Percentiles rank a stretch among this genome's conserved stretches.
Evolutionary conservation across 768 basidiomycete genomes (phyloP).

Genomic region (Tylopilus plumbeoviolaceoides): DNA sequence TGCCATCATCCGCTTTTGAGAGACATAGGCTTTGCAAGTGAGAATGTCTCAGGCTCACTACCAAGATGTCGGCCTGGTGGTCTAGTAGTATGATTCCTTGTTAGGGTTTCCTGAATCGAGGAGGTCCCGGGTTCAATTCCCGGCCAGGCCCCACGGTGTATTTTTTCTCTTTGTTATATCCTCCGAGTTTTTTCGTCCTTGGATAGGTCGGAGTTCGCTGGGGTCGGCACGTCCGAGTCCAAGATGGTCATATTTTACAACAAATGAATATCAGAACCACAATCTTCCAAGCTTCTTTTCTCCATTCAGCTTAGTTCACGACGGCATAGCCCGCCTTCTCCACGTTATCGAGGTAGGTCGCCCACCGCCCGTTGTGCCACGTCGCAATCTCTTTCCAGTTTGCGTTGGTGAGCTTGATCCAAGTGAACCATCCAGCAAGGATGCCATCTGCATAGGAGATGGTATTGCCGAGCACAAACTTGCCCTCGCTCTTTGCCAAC

Average conservation of each 20-base stretch:
- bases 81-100: conserved; percentile 68
- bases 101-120: conserved; percentile 48
- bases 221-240: no score
- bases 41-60: background rate
- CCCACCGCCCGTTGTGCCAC: conserved; percentile 42
- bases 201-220: conserved; percentile 6
- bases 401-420: conserved; percentile 30
- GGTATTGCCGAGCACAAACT: conserved; percentile 33
- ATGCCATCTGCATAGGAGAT: conserved; percentile 35
- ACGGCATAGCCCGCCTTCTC: conserved; percentile 29
- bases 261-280: no score
- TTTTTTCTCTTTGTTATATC: background rate
- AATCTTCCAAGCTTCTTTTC: background rate
- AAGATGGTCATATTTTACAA: background rate
- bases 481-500: conserved; percentile 27
- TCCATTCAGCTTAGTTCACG: conserved; percentile 6
- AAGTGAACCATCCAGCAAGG: conserved; percentile 33
- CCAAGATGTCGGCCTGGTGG: conserved; percentile 42
- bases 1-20: background rate
- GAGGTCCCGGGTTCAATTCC: conserved; percentile 62
- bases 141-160: conserved; percentile 40
- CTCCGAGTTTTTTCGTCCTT: background rate
- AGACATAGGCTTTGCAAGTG: no score
- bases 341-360: conserved; percentile 28
- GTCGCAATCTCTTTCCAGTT: conserved; percentile 32